phyloP scores from a whole-genome alignment of 495 filamentous ascomycete species.

The Trichocladium antarcticum region DNA sequence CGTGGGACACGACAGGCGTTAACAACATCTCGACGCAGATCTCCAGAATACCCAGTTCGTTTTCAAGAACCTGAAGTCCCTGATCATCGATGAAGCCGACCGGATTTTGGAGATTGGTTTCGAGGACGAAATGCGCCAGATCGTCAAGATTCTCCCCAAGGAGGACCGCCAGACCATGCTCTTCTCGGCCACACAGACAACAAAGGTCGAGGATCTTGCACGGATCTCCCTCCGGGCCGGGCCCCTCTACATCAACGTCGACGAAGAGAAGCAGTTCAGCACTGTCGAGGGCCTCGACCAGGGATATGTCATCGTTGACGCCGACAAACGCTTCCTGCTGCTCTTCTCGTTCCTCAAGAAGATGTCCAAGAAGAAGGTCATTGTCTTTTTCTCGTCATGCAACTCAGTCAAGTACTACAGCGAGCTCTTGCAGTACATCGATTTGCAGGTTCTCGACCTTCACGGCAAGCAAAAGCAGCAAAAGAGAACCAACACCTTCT shows the following conservation, averaged over 20 bases:
- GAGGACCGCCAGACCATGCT: conserved; percentile 90
- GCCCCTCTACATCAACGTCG: conserved; percentile 92
- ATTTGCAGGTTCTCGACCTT: conserved; percentile 76
- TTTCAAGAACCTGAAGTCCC: conserved; percentile 70
- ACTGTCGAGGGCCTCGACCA: conserved; percentile 92
- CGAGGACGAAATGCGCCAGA: conserved; percentile 96
- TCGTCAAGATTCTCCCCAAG: conserved; percentile 86
- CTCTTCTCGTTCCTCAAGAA: conserved; percentile 94
- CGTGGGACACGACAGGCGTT: neutral
- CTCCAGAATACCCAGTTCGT: conserved; percentile 89
- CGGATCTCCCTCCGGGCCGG: conserved; percentile 85
- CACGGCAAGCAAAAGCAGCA: conserved; percentile 97
- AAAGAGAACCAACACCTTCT: conserved; percentile 94
- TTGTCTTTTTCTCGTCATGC: conserved; percentile 93
- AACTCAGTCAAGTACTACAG: conserved; percentile 90
- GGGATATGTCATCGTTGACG: conserved; percentile 86
- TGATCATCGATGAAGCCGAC: conserved; percentile 89
- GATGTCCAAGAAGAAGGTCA: conserved; percentile 84
- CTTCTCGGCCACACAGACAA: conserved; percentile 96
- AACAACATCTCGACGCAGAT: conserved; percentile 27
- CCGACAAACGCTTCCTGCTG: conserved; percentile 85
- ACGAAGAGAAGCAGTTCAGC: conserved; percentile 38
- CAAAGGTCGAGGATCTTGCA: conserved; percentile 94
- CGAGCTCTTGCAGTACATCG: conserved; percentile 91
- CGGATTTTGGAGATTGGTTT: conserved; percentile 94